Evolutionary conservation across 805 yeast species (phyloP).

Genomic region (Tetrapisispora taiwanensis): DNA sequence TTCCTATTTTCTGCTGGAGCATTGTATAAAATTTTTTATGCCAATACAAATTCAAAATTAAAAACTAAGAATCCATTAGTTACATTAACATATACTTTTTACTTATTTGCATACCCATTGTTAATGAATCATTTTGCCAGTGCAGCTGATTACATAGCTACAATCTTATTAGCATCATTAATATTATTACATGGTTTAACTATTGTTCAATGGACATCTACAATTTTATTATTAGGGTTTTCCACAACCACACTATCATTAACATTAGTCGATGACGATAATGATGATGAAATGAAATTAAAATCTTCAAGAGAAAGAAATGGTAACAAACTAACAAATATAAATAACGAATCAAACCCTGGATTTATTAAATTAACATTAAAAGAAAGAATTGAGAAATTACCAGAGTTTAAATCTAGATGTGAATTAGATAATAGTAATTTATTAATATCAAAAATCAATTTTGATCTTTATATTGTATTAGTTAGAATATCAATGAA

Average conservation of each 20-base stretch:
- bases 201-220: constrained; percentile 29
- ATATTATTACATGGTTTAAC: constrained; percentile 25
- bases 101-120: constrained; percentile 21
- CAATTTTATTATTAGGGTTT: constrained; percentile 27
- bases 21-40: constrained; percentile 19
- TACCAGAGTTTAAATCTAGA: constrained; percentile 43
- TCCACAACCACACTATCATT: constrained; percentile 21
- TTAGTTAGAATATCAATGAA: constrained; percentile 46
- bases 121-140: constrained; percentile 13
- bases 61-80: constrained; percentile 28
- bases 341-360: background rate
- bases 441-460: constrained; percentile 50
- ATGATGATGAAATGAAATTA: constrained; percentile 3
- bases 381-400: constrained; percentile 34
- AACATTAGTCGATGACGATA: constrained; percentile 12
- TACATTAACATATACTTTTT: constrained; percentile 23
- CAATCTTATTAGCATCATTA: constrained; percentile 19
- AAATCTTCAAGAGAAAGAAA: background rate
- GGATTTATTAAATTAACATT: constrained; percentile 31
- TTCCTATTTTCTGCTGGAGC: constrained; percentile 17
- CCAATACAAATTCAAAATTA: constrained; percentile 21
- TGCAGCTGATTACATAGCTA: constrained; percentile 23
- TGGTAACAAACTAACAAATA: background rate
- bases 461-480: constrained; percentile 48
- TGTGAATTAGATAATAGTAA: constrained; percentile 36